phyloP scores from a whole-genome alignment of 2,329 filamentous ascomycete species.

The Ceratocystis albifundus region DNA sequence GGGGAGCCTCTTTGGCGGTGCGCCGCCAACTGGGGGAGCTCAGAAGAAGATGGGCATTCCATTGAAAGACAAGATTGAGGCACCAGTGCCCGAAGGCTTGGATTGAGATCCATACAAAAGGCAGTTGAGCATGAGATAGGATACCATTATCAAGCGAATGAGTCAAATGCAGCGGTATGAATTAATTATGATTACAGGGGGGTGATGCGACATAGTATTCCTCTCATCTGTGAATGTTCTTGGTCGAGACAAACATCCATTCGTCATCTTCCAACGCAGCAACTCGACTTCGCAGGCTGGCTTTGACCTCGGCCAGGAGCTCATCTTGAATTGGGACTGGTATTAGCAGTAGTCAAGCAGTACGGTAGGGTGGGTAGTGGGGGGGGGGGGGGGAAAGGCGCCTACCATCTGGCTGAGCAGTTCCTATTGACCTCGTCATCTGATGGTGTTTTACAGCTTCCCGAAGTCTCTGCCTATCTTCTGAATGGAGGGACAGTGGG shows the following conservation, averaged over 20 bases:
- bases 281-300: slow-evolving; percentile 61
- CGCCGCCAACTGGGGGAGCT: slow-evolving; percentile 27
- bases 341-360: background rate
- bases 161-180: background rate
- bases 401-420: slow-evolving; percentile 51
- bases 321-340: slow-evolving; percentile 36
- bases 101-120: slow-evolving; percentile 35
- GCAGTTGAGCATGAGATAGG: background rate
- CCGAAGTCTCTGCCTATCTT: slow-evolving; percentile 48
- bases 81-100: slow-evolving; percentile 47
- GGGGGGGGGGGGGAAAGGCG: background rate
- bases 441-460: slow-evolving; percentile 52
- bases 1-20: slow-evolving; percentile 79
- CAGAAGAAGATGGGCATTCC: slow-evolving; percentile 31
- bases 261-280: slow-evolving; percentile 66
- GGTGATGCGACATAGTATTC: background rate
- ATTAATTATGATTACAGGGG: background rate
- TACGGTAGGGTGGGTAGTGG: background rate
- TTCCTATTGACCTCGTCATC: slow-evolving; percentile 43
- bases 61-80: slow-evolving; percentile 36
- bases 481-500: slow-evolving; percentile 29
- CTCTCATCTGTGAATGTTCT: slow-evolving; percentile 28
- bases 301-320: slow-evolving; percentile 55
- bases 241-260: slow-evolving; percentile 73
- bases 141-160: slow-evolving; percentile 7